Percentiles rank a stretch among this genome's conserved stretches.
Conservation (phyloP, 78 protist species). For the Chrysochromulina tobinii region DNA sequence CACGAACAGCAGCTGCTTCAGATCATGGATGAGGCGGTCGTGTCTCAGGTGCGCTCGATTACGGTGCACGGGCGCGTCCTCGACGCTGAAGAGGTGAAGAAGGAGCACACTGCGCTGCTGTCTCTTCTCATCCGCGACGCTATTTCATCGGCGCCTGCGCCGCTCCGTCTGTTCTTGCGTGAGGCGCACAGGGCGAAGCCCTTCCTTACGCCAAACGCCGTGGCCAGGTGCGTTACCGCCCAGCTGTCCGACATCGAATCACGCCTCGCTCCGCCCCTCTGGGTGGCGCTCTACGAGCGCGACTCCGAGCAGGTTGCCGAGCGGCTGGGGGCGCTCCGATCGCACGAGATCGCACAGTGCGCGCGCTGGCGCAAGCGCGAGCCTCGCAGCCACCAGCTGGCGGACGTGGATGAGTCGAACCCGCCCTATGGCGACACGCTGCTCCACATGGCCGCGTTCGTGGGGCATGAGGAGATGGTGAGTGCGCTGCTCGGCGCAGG, state of each 20-base stretch:
- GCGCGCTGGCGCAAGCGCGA: background rate
- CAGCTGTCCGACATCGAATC: background rate
- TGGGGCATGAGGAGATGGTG: background rate
- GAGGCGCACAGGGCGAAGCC: background rate
- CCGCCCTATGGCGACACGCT: background rate
- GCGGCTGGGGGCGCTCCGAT: background rate
- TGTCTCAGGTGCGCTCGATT: background rate
- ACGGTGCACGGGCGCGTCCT: background rate
- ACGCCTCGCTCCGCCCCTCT: background rate
- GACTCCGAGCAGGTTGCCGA: background rate
- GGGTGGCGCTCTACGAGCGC: background rate
- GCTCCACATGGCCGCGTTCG: background rate
- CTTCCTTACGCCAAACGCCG: background rate
- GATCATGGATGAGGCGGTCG: too few relatives aligned
- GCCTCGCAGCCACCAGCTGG: too few relatives aligned
- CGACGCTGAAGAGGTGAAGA: background rate
- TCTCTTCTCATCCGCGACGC: background rate
- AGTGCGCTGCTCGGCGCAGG: background rate
- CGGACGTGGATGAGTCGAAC: background rate
- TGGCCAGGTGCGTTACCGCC: background rate
- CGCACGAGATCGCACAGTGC: background rate
- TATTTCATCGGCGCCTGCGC: background rate
- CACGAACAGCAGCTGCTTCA: too few relatives aligned
- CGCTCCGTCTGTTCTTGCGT: background rate
- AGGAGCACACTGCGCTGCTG: background rate